Percentiles rank a stretch among this genome's conserved stretches.
Evolutionary conservation across 176 grass and related monocot genomes (phyloP).

Genomic region (Oryza officinalis): DNA sequence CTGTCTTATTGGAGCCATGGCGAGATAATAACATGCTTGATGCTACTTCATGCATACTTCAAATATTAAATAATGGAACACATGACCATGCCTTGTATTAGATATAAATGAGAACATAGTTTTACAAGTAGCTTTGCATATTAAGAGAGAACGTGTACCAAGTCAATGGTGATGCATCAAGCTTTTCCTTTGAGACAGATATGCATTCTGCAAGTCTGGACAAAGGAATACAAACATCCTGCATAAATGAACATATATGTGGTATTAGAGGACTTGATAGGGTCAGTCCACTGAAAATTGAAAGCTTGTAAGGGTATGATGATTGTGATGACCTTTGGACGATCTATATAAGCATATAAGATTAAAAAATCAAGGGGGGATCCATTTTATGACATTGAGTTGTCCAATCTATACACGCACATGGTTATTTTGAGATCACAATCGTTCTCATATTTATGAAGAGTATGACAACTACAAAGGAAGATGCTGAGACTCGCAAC

Average conservation of each 20-base stretch:
- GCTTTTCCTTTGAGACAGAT: conserved; percentile 75
- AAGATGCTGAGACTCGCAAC: conserved; percentile 1
- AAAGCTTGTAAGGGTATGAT: not conserved
- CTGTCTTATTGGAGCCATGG: conserved; percentile 3
- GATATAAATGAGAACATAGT: not conserved
- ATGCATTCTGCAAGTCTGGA: conserved; percentile 98
- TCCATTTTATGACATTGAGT: no score
- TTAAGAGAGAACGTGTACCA: conserved; percentile 59
- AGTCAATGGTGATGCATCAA: conserved; percentile 86
- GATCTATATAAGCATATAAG: not conserved
- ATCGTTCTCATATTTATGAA: conserved; percentile 2
- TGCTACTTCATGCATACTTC: not conserved
- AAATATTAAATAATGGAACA: not conserved
- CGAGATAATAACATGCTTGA: not conserved
- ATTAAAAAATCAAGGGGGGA: not conserved
- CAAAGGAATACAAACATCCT: conserved; percentile 96
- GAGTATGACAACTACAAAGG: conserved; percentile 8
- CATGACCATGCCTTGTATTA: not conserved
- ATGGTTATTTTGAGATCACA: conserved; percentile 12
- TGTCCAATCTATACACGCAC: not conserved
- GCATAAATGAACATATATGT: conserved; percentile 21
- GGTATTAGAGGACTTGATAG: conserved; percentile 16
- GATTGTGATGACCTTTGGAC: conserved; percentile 20
- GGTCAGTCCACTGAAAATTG: conserved; percentile 25
- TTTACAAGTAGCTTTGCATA: conserved; percentile 5